phyloP scores from a whole-genome alignment of 2,329 filamentous ascomycete species.

The Pyrenophora tritici-repentis region DNA sequence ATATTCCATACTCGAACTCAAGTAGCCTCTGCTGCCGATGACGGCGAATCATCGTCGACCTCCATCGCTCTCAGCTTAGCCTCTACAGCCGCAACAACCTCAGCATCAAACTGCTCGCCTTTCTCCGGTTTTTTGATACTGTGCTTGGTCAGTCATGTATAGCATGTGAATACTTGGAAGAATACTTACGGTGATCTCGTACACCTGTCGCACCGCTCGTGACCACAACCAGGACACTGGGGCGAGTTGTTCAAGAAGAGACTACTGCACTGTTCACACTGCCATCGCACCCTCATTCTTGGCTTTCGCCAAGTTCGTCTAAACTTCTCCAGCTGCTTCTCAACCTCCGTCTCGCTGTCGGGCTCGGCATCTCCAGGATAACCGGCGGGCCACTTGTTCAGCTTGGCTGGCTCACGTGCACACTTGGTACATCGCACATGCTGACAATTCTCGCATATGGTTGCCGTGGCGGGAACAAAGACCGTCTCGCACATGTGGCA shows the following conservation, averaged over 20 bases:
- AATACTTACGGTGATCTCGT: constrained; percentile 56
- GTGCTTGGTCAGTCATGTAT: constrained; percentile 12
- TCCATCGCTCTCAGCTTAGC: constrained; percentile 54
- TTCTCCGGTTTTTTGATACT: constrained; percentile 61
- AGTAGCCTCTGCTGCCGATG: constrained; percentile 22
- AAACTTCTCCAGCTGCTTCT: constrained; percentile 32
- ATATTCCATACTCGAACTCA: not conserved
- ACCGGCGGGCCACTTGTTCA: constrained; percentile 70
- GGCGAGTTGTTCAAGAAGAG: constrained; percentile 62
- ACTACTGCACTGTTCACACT: constrained; percentile 67
- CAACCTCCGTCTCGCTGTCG: constrained; percentile 41
- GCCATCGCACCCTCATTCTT: constrained; percentile 52
- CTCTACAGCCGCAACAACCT: constrained; percentile 63
- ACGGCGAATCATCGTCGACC: constrained; percentile 32
- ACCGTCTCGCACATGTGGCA: constrained; percentile 75
- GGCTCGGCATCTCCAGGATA: constrained; percentile 67
- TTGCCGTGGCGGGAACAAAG: constrained; percentile 59
- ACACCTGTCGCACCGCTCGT: constrained; percentile 65
- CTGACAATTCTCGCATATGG: constrained; percentile 69
- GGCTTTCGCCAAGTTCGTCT: constrained; percentile 52
- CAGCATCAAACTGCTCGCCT: constrained; percentile 64
- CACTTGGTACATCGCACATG: constrained; percentile 81
- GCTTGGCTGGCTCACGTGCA: constrained; percentile 76
- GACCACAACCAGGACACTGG: constrained; percentile 64
- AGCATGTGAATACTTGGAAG: not conserved